These are phyloP conservation scores for Aspergillus homomorphus DNA, from an alignment of 495 filamentous ascomycete species.

Conservation along the genomic window DNA sequence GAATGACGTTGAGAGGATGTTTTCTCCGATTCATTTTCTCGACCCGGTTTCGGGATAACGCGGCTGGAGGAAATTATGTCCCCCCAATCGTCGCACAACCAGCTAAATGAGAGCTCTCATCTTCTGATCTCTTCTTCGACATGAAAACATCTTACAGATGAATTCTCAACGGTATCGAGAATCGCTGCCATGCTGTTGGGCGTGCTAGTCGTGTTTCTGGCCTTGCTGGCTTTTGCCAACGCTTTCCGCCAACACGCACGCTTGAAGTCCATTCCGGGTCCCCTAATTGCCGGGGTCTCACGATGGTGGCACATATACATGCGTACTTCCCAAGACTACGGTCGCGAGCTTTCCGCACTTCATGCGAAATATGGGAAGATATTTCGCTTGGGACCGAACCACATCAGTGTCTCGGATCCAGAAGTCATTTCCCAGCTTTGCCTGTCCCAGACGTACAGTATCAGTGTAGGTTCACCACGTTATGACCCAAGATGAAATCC, in stretches of 20 bases:
- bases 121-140: background rate
- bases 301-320: constrained; percentile 14
- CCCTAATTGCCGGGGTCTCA: constrained; percentile 11
- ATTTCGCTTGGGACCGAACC: constrained; percentile 56
- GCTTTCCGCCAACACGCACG: constrained; percentile 17
- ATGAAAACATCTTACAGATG: background rate
- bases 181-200: constrained; percentile 9
- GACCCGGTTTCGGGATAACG: constrained; percentile 8
- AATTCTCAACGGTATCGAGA: background rate
- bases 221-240: constrained; percentile 7
- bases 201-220: constrained; percentile 8
- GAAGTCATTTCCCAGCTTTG: constrained; percentile 30
- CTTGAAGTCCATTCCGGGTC: constrained; percentile 20
- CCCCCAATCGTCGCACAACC: background rate
- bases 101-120: background rate
- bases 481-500: background rate
- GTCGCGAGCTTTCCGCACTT: constrained; percentile 22
- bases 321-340: constrained; percentile 7
- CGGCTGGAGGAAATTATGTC: constrained; percentile 6
- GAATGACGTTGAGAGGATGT: constrained; percentile 4
- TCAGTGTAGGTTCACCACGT: constrained; percentile 1
- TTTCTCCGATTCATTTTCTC: constrained; percentile 10
- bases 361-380: constrained; percentile 51
- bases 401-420: constrained; percentile 47
- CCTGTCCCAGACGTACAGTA: background rate